These are phyloP conservation scores for Sequoiadendron giganteum DNA, from an alignment of 75 land plant genomes.

Conservation along the genomic window DNA sequence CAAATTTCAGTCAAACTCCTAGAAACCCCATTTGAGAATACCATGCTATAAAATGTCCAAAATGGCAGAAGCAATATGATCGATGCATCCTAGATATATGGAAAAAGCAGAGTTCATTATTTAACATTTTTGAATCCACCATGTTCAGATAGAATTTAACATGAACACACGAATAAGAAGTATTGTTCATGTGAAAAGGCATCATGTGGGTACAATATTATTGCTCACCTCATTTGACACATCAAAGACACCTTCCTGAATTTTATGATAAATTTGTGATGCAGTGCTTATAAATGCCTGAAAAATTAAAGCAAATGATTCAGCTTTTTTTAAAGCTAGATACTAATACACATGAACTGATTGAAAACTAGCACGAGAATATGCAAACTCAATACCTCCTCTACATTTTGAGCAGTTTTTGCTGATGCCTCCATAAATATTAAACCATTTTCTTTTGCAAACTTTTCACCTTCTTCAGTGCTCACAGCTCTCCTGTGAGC, in stretches of 20 bases:
- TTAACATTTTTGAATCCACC: neutral
- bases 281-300: conserved; percentile 96
- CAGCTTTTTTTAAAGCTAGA: neutral
- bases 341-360: neutral
- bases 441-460: conserved; percentile 53
- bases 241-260: conserved; percentile 96
- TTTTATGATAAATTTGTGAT: conserved; percentile 85
- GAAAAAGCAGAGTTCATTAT: neutral
- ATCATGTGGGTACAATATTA: neutral
- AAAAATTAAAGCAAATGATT: conserved; percentile 11
- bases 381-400: conserved; percentile 27
- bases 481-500: conserved; percentile 53
- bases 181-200: neutral
- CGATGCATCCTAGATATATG: neutral
- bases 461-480: conserved; percentile 54
- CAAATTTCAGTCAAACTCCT: neutral
- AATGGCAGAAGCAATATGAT: neutral
- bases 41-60: neutral
- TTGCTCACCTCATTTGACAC: conserved; percentile 91
- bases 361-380: neutral
- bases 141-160: neutral
- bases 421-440: conserved; percentile 59
- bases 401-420: conserved; percentile 51
- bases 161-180: neutral
- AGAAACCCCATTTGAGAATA: neutral